phyloP scores from a whole-genome alignment of 2,329 filamentous ascomycete genomes.

The Chaetomium sp. region DNA sequence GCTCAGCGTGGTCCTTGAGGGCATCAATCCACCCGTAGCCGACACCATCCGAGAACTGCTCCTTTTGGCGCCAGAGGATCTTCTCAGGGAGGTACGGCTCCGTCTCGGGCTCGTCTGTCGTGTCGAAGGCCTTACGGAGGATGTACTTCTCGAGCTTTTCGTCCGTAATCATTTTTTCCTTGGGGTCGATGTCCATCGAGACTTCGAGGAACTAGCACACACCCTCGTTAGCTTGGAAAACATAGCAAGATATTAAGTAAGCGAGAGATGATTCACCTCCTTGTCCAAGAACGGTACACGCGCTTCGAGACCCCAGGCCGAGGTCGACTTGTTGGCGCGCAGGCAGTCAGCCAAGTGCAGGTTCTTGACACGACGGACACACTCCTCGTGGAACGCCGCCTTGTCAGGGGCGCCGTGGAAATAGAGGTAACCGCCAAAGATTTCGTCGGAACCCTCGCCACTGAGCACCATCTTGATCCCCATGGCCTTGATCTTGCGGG shows the following conservation, averaged over 20 bases:
- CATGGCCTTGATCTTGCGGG: constrained; percentile 98
- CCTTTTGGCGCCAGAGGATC: constrained; percentile 98
- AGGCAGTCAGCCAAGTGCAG: constrained; percentile 93
- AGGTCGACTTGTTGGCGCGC: constrained; percentile 97
- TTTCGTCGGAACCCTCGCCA: constrained; percentile 95
- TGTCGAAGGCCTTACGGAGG: constrained; percentile 95
- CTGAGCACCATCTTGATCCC: constrained; percentile 99
- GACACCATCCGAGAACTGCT: constrained; percentile 98
- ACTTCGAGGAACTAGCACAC: constrained; percentile 67
- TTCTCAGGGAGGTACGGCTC: constrained; percentile 89
- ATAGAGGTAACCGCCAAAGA: constrained; percentile 97
- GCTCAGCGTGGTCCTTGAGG: constrained; percentile 88
- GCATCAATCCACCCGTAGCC: constrained; percentile 99
- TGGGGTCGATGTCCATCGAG: constrained; percentile 87
- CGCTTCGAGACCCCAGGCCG: constrained; percentile 95
- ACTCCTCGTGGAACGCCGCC: constrained; percentile 92
- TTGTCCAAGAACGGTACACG: constrained; percentile 98
- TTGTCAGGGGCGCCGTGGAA: constrained; percentile 92
- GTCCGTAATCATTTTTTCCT: constrained; percentile 91
- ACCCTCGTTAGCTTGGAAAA: background rate
- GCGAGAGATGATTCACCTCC: constrained; percentile 43
- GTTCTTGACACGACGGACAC: constrained; percentile 90
- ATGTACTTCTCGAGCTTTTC: constrained; percentile 96
- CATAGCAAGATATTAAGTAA: background rate
- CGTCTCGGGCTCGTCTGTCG: constrained; percentile 70